Percentiles rank a stretch among this genome's conserved stretches.
phyloP scores from a whole-genome alignment of 768 basidiomycete genomes.

The Psilocybe subaeruginosa region DNA sequence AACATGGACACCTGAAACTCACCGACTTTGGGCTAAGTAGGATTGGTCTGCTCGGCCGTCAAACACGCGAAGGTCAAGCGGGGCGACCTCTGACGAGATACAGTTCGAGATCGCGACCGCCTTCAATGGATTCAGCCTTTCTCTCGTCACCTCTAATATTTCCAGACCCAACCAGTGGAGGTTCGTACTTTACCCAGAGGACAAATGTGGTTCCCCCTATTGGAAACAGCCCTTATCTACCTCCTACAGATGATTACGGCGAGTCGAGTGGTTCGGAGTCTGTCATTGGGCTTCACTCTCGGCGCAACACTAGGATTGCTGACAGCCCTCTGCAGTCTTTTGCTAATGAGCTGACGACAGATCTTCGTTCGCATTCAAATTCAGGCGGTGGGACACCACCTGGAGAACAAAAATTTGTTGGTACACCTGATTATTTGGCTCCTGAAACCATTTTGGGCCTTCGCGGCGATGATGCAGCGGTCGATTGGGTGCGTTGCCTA shows the following conservation, averaged over 20 bases:
- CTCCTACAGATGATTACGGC: conserved; percentile 77
- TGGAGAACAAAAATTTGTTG: conserved; percentile 92
- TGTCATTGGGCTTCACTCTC: conserved; percentile 55
- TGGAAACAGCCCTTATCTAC: conserved; percentile 68
- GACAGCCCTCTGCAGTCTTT: conserved; percentile 89
- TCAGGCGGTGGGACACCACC: conserved; percentile 70
- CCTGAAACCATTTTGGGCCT: conserved; percentile 95
- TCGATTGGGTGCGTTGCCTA: conserved; percentile 82
- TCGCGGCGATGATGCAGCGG: conserved; percentile 91
- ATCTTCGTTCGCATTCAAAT: conserved; percentile 77
- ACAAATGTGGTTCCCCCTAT: conserved; percentile 58
- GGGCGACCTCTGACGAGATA: conserved; percentile 53
- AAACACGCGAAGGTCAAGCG: conserved; percentile 75
- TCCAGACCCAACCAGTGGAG: conserved; percentile 56
- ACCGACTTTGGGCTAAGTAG: conserved; percentile 97
- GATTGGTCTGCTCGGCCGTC: conserved; percentile 97
- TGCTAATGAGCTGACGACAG: conserved; percentile 82
- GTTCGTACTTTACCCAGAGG: conserved; percentile 83
- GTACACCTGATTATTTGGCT: conserved; percentile 96
- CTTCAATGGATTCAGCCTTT: conserved; percentile 80
- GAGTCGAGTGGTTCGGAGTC: conserved; percentile 90
- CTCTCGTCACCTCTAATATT: conserved; percentile 76
- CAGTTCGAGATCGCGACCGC: conserved; percentile 77
- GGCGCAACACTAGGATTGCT: conserved; percentile 48
- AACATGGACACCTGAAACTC: conserved; percentile 94